Conservation (phyloP, 2,329 filamentous ascomycete genomes). For the Cercospora beticola region DNA sequence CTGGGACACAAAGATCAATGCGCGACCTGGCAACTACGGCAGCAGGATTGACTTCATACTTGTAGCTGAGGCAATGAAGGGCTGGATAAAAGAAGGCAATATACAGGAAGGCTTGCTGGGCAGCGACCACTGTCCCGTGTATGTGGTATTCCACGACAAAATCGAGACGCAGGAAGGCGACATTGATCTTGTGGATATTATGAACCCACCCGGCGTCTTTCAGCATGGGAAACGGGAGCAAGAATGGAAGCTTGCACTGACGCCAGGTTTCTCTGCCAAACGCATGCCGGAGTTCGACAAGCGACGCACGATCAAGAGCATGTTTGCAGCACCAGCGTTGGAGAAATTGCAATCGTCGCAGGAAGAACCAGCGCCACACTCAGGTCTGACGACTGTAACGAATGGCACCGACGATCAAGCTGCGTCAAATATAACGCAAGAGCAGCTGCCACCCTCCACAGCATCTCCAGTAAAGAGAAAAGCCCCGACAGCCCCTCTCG, state of each 20-base stretch:
- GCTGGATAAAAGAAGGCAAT: conserved; percentile 76
- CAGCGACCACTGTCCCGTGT: conserved; percentile 95
- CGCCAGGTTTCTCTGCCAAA: conserved; percentile 74
- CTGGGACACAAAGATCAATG: conserved; percentile 93
- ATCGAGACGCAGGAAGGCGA: conserved; percentile 52
- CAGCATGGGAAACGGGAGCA: conserved; percentile 62
- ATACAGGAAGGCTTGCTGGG: conserved; percentile 94
- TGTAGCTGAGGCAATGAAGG: conserved; percentile 73
- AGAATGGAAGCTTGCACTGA: conserved; percentile 65
- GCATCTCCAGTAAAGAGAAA: conserved; percentile 35
- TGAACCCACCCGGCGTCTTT: conserved; percentile 77
- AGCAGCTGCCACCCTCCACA: neutral
- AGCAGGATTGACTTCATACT: conserved; percentile 92
- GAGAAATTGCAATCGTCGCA: conserved; percentile 46
- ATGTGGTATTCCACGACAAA: conserved; percentile 66
- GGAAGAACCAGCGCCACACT: conserved; percentile 1
- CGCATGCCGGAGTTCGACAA: conserved; percentile 85
- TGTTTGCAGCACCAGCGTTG: conserved; percentile 63
- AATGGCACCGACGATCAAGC: neutral
- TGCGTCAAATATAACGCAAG: neutral
- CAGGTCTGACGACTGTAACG: neutral
- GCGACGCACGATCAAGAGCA: conserved; percentile 82
- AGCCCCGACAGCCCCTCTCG: conserved; percentile 26
- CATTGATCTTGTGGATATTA: conserved; percentile 62
- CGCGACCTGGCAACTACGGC: conserved; percentile 91